Evolutionary conservation across 768 basidiomycete genomes (phyloP).

Genomic region (Lactifluus piperatus): DNA sequence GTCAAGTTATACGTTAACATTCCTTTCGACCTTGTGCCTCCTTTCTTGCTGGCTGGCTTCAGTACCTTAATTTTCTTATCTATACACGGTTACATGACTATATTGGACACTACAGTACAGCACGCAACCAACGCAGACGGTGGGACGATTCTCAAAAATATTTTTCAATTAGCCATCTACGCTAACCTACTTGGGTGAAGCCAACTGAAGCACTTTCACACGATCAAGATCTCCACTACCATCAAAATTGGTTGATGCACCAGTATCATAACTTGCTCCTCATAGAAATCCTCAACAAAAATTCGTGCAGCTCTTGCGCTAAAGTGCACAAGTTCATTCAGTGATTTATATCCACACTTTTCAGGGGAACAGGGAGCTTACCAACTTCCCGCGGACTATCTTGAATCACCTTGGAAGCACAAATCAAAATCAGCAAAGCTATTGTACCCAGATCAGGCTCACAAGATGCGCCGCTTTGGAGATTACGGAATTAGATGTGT

Average conservation of each 20-base stretch:
- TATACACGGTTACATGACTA: too few relatives aligned
- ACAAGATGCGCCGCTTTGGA: slow-evolving; percentile 27
- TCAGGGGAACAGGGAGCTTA: slow-evolving; percentile 1
- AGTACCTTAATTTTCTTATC: too few relatives aligned
- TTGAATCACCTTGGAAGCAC: slow-evolving; percentile 8
- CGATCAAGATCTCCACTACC: too few relatives aligned
- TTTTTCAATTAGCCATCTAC: too few relatives aligned
- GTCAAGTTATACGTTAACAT: too few relatives aligned
- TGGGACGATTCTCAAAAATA: too few relatives aligned
- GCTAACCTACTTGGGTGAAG: too few relatives aligned
- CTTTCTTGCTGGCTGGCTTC: too few relatives aligned
- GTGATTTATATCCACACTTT: neutral
- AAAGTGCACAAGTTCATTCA: neutral
- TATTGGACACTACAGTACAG: too few relatives aligned
- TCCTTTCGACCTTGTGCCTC: too few relatives aligned
- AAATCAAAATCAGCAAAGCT: neutral
- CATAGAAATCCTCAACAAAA: neutral
- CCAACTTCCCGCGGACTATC: slow-evolving; percentile 18
- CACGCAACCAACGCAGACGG: too few relatives aligned
- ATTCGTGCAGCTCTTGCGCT: slow-evolving; percentile 18
- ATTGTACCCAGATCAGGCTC: neutral
- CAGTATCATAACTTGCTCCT: slow-evolving; percentile 8
- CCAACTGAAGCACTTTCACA: neutral
- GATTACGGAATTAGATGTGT: slow-evolving; percentile 29
- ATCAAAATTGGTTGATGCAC: too few relatives aligned